These are phyloP conservation scores for Clavariopsis aquatica DNA, from an alignment of 495 filamentous ascomycete species.

Conservation along the genomic window DNA sequence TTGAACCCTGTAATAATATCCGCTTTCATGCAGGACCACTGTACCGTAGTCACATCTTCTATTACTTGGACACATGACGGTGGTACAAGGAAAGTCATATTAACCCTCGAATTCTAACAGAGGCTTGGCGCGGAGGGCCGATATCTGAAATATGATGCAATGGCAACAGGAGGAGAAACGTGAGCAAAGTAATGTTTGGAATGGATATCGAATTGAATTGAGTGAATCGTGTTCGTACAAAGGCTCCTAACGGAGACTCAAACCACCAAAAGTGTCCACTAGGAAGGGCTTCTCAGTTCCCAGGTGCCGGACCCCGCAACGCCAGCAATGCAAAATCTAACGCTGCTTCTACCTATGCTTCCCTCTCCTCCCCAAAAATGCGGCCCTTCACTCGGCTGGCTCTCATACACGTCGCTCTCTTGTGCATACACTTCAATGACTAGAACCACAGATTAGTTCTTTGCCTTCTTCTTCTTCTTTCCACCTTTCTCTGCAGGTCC, in stretches of 20 bases:
- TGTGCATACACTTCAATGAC: not conserved
- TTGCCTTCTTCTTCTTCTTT: constrained; percentile 72
- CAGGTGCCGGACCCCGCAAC: constrained; percentile 24
- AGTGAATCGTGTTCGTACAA: constrained; percentile 5
- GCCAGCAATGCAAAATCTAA: constrained; percentile 33
- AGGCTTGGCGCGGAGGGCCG: no score
- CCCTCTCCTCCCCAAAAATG: not conserved
- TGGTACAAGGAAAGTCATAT: no score
- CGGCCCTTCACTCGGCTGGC: not conserved
- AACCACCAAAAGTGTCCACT: not conserved
- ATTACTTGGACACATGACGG: no score
- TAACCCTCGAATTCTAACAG: no score
- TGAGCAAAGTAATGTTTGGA: no score
- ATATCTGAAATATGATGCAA: no score
- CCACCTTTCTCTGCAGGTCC: constrained; percentile 51
- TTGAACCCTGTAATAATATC: no score
- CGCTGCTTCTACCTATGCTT: not conserved
- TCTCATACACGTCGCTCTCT: not conserved
- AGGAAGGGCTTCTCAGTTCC: not conserved
- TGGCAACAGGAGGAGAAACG: no score
- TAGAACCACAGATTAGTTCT: constrained; percentile 17
- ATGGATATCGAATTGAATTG: not conserved
- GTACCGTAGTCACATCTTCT: no score
- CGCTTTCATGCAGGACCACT: no score
- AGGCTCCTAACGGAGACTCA: not conserved